Percentiles rank a stretch among this genome's conserved stretches.
Conservation (phyloP, 2,329 filamentous ascomycete genomes). For the Colletotrichum noveboracense region DNA sequence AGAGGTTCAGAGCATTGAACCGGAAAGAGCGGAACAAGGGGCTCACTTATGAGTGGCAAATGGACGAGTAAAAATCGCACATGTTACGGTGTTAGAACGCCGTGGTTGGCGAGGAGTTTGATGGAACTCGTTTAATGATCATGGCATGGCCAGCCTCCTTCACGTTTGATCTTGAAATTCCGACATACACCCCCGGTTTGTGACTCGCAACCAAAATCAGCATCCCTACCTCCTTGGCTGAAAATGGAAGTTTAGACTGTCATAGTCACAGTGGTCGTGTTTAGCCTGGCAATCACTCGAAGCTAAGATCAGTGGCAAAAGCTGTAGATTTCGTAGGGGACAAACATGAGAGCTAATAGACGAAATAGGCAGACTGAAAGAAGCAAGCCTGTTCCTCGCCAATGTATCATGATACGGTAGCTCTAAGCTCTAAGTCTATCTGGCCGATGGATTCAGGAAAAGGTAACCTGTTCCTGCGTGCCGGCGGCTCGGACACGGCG, state of each 20-base stretch:
- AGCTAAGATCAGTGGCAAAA: not conserved
- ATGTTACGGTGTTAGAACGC: not conserved
- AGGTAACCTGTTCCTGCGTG: not conserved
- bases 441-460: not conserved
- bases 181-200: not conserved
- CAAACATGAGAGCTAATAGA: not conserved
- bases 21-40: constrained; percentile 76
- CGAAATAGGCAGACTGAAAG: not conserved
- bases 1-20: constrained; percentile 91
- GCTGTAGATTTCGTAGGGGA: not conserved
- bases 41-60: constrained; percentile 92
- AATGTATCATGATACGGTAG: not conserved
- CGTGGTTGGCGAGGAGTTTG: not conserved
- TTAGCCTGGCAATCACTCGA: not conserved
- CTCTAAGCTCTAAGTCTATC: not conserved
- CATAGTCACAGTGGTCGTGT: not conserved
- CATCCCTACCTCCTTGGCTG: not conserved
- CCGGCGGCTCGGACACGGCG: not conserved
- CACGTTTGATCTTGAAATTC: not conserved
- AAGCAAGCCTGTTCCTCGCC: not conserved
- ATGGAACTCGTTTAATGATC: not conserved
- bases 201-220: not conserved
- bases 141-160: not conserved
- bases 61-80: constrained; percentile 72
- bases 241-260: not conserved